phyloP scores from a whole-genome alignment of 106 monocot species.

The Chionographis japonica region DNA sequence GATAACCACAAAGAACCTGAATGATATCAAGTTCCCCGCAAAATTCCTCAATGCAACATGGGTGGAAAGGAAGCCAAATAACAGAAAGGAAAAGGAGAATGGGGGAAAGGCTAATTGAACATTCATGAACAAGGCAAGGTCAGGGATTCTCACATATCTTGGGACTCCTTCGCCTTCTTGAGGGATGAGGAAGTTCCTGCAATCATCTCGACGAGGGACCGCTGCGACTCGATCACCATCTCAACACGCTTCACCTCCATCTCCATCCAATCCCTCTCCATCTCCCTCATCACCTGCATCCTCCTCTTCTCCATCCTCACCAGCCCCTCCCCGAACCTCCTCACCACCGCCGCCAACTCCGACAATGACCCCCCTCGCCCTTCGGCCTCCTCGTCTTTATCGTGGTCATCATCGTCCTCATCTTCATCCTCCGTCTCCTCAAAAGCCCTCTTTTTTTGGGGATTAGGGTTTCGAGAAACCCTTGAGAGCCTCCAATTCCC shows the following conservation, averaged over 20 bases:
- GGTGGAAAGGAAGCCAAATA: no score
- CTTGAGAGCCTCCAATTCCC: conserved; percentile 4
- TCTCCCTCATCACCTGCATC: conserved; percentile 65
- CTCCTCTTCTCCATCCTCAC: conserved; percentile 66
- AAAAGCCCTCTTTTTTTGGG: conserved; percentile 8
- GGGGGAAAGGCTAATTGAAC: no score
- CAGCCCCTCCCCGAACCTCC: conserved; percentile 48
- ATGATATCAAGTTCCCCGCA: no score
- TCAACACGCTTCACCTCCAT: conserved; percentile 53
- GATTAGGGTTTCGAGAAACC: conserved; percentile 1
- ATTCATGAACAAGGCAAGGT: no score
- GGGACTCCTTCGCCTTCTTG: conserved; percentile 41
- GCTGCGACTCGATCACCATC: conserved; percentile 62
- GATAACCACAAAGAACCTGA: no score
- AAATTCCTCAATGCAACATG: no score
- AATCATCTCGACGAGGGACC: conserved; percentile 36
- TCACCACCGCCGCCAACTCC: conserved; percentile 38
- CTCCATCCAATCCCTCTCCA: conserved; percentile 74
- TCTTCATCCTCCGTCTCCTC: background rate
- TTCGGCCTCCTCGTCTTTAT: conserved; percentile 6
- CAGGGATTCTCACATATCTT: no score
- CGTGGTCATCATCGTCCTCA: conserved; percentile 11
- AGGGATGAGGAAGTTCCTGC: conserved; percentile 21
- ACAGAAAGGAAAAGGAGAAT: no score
- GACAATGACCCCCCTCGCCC: background rate